phyloP scores from a whole-genome alignment of 441 rosid genomes.

The Pelargonium citronellum region DNA sequence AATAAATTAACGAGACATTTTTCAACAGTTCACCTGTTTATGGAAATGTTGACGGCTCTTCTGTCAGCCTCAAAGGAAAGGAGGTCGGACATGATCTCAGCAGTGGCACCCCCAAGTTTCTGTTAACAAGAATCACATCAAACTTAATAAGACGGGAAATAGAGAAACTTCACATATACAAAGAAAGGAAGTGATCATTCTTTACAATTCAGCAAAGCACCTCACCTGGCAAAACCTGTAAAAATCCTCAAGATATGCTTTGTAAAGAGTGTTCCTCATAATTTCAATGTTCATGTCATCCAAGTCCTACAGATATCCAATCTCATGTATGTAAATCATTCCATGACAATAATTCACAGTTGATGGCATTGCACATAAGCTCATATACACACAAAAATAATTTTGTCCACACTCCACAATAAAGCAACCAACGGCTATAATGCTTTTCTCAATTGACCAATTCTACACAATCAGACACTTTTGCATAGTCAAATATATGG shows the following conservation, averaged over 20 bases:
- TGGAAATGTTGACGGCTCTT: slow-evolving; percentile 88
- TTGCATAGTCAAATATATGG: too few relatives aligned
- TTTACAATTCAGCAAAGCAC: not conserved
- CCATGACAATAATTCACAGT: too few relatives aligned
- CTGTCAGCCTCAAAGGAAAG: slow-evolving; percentile 94
- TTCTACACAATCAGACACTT: too few relatives aligned
- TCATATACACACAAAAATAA: too few relatives aligned
- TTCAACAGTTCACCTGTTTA: slow-evolving; percentile 54
- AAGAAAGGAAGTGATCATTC: slow-evolving; percentile 11
- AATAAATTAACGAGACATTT: slow-evolving; percentile 1
- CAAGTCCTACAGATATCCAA: slow-evolving; percentile 48
- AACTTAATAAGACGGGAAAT: slow-evolving; percentile 10
- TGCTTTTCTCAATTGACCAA: too few relatives aligned
- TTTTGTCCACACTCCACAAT: too few relatives aligned
- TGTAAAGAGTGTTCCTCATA: slow-evolving; percentile 97
- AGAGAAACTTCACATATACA: not conserved
- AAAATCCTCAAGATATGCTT: slow-evolving; percentile 95
- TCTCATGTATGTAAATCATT: not conserved
- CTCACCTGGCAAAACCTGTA: slow-evolving; percentile 90
- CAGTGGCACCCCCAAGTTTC: slow-evolving; percentile 98
- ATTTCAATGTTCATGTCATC: slow-evolving; percentile 99
- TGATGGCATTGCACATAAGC: too few relatives aligned
- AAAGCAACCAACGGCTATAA: too few relatives aligned
- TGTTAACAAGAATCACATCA: slow-evolving; percentile 19
- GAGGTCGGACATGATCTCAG: slow-evolving; percentile 96